Percentiles rank a stretch among this genome's conserved stretches.
Conservation (phyloP, 192 early-diverging fungal genomes). For the Neocallimastix lanati region DNA sequence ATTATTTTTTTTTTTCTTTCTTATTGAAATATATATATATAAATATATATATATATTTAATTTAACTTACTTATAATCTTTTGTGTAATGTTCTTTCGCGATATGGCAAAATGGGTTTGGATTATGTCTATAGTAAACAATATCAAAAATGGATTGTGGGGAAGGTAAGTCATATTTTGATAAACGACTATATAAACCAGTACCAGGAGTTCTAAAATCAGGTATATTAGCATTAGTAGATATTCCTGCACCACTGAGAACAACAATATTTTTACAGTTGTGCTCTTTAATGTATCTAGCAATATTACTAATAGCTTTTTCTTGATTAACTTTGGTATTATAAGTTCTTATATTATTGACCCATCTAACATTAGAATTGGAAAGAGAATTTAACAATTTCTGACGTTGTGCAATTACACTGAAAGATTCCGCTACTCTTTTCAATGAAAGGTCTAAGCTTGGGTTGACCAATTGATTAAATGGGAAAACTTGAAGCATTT, state of each 20-base stretch:
- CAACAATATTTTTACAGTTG: slow-evolving; percentile 34
- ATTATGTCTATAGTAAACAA: slow-evolving; percentile 57
- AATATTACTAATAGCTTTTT: slow-evolving; percentile 1
- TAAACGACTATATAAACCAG: slow-evolving; percentile 83
- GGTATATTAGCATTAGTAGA: slow-evolving; percentile 70
- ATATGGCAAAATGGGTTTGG: slow-evolving; percentile 78
- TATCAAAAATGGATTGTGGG: slow-evolving; percentile 88
- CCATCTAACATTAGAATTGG: not conserved
- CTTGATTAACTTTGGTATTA: not conserved
- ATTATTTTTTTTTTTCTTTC: no score
- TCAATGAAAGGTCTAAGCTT: not conserved
- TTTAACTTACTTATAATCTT: slow-evolving; percentile 3
- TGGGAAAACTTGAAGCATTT: not conserved
- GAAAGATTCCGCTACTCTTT: not conserved
- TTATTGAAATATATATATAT: no score
- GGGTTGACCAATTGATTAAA: not conserved
- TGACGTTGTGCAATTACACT: not conserved
- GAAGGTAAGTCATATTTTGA: slow-evolving; percentile 76
- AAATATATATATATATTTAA: no score
- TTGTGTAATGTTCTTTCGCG: slow-evolving; percentile 81
- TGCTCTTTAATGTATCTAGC: slow-evolving; percentile 13
- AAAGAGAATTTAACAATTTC: not conserved
- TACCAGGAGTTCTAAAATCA: slow-evolving; percentile 81
- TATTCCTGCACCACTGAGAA: slow-evolving; percentile 86
- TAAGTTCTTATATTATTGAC: not conserved